Evolutionary conservation across 345 rosid genomes (phyloP).

Genomic region (Populus davidiana): DNA sequence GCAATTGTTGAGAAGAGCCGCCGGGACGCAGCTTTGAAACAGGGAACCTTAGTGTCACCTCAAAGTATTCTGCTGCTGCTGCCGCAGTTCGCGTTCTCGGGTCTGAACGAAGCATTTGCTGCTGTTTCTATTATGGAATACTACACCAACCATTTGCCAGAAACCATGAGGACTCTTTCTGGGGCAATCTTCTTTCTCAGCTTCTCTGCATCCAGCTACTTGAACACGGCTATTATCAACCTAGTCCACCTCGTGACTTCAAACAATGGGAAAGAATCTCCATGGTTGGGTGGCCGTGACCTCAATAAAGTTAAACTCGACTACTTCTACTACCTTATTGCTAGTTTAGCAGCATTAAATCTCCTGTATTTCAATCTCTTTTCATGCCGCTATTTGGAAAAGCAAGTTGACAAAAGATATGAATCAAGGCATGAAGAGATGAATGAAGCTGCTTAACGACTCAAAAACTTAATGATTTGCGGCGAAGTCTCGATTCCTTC

Average conservation of each 20-base stretch:
- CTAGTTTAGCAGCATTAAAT: slow-evolving; percentile 38
- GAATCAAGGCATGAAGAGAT: not conserved
- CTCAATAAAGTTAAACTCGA: slow-evolving; percentile 52
- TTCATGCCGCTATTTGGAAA: slow-evolving; percentile 32
- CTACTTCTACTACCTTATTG: slow-evolving; percentile 47
- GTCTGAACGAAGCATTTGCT: slow-evolving; percentile 66
- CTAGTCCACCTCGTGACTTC: slow-evolving; percentile 30
- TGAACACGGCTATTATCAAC: slow-evolving; percentile 45
- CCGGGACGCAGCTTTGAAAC: slow-evolving; percentile 38
- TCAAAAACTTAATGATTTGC: not conserved
- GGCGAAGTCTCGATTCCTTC: not conserved
- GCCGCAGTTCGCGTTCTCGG: slow-evolving; percentile 65
- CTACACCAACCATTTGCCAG: slow-evolving; percentile 62
- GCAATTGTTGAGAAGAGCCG: slow-evolving; percentile 49
- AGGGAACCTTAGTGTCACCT: slow-evolving; percentile 43
- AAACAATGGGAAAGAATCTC: slow-evolving; percentile 24
- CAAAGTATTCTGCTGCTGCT: slow-evolving; percentile 37
- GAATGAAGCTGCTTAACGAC: not conserved
- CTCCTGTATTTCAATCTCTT: slow-evolving; percentile 52
- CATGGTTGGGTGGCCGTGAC: slow-evolving; percentile 68
- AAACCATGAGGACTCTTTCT: slow-evolving; percentile 66
- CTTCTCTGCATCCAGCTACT: slow-evolving; percentile 50
- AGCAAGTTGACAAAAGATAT: not conserved
- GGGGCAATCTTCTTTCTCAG: slow-evolving; percentile 72
- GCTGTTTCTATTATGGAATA: slow-evolving; percentile 69